Evolutionary conservation across 1,284 basidiomycete species (phyloP).

Genomic region (Baeospora myosura): DNA sequence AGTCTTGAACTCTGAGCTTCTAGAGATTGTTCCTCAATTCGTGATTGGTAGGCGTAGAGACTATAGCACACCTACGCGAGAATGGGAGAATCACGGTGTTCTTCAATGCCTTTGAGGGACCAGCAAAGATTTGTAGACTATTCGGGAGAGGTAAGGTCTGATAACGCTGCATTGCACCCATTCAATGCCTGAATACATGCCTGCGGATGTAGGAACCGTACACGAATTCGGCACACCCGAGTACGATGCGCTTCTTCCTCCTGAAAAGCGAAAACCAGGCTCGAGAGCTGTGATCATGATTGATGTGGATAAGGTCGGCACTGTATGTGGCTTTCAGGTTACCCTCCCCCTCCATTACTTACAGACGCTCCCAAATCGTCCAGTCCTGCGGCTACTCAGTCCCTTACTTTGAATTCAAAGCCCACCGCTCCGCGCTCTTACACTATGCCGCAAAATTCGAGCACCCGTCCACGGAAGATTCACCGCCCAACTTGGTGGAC

Average conservation of each 20-base stretch:
- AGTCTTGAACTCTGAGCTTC: constrained; percentile 12
- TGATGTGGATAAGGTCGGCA: constrained; percentile 42
- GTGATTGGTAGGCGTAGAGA: constrained; percentile 40
- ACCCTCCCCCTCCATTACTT: not conserved
- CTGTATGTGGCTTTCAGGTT: constrained; percentile 25
- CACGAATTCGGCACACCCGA: constrained; percentile 46
- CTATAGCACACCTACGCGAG: constrained; percentile 51
- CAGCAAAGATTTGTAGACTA: constrained; percentile 40
- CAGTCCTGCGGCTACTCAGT: constrained; percentile 47
- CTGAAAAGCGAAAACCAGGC: constrained; percentile 33
- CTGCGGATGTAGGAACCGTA: constrained; percentile 29
- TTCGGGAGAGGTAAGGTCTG: constrained; percentile 42
- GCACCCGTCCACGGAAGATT: constrained; percentile 10
- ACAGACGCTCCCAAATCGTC: no score
- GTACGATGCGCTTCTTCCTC: constrained; percentile 39
- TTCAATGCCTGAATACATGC: constrained; percentile 4
- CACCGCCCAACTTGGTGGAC: constrained; percentile 27
- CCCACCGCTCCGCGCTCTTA: constrained; percentile 36
- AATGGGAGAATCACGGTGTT: constrained; percentile 50
- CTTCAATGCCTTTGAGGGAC: constrained; percentile 51
- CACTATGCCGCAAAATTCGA: constrained; percentile 26
- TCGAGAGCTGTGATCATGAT: constrained; percentile 45
- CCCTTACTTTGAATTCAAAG: constrained; percentile 40
- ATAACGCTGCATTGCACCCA: not conserved
- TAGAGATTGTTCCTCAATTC: not conserved